Percentiles rank a stretch among this genome's conserved stretches.
Evolutionary conservation across 2,329 filamentous ascomycete species (phyloP).

Genomic region (Monilinia fructicola): DNA sequence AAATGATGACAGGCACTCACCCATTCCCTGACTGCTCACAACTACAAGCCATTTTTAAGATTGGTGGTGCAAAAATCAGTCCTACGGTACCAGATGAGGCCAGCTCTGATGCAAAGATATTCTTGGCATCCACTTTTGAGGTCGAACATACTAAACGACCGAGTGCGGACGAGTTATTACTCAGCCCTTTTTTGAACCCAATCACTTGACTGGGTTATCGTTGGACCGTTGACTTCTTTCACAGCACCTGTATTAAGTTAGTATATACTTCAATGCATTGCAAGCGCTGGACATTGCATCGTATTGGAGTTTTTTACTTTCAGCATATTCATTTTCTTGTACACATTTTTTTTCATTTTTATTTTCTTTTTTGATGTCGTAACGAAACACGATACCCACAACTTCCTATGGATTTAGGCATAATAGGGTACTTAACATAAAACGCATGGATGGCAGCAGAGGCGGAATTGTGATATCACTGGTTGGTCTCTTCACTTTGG

Average conservation of each 20-base stretch:
- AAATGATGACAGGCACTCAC: constrained; percentile 98
- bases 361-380: constrained; percentile 23
- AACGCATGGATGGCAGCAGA: constrained; percentile 17
- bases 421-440: constrained; percentile 24
- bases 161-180: constrained; percentile 85
- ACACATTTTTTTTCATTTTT: constrained; percentile 16
- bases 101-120: constrained; percentile 78
- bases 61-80: constrained; percentile 81
- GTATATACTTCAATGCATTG: constrained; percentile 27
- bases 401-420: constrained; percentile 22
- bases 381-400: constrained; percentile 25
- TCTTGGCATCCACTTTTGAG: constrained; percentile 89
- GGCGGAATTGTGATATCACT: constrained; percentile 19
- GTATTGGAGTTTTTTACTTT: constrained; percentile 25
- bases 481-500: constrained; percentile 18
- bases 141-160: constrained; percentile 91
- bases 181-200: constrained; percentile 76
- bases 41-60: constrained; percentile 97
- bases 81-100: constrained; percentile 87
- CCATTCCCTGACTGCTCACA: constrained; percentile 97
- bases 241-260: constrained; percentile 17
- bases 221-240: background rate
- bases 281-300: constrained; percentile 34
- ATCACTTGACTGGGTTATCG: constrained; percentile 50
- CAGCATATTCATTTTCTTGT: constrained; percentile 25